phyloP scores from a whole-genome alignment of 2,329 filamentous ascomycete species.

The Ilyonectria mors-panacis region DNA sequence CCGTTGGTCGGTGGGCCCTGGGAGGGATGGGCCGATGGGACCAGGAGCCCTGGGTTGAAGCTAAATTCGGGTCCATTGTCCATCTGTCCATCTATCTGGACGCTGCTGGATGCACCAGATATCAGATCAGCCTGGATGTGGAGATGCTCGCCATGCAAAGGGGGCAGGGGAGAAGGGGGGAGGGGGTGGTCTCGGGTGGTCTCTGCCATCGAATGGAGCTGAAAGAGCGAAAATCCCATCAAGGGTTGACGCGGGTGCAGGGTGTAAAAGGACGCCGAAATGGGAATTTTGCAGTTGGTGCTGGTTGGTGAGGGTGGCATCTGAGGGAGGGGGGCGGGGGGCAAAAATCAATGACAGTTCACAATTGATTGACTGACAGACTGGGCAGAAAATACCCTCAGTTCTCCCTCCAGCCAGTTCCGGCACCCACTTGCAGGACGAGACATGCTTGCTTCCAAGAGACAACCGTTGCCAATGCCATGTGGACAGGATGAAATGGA shows the following conservation, averaged over 20 bases:
- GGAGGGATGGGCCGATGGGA: constrained; percentile 45
- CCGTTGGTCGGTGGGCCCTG: constrained; percentile 44
- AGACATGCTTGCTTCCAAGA: constrained; percentile 28
- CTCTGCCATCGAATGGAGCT: constrained; percentile 27
- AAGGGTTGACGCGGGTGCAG: constrained; percentile 42
- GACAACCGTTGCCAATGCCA: constrained; percentile 26
- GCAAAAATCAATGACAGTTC: constrained; percentile 15
- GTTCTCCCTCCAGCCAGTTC: constrained; percentile 12
- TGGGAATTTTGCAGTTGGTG: constrained; percentile 31
- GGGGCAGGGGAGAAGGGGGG: constrained; percentile 23
- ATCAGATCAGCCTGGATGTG: constrained; percentile 33
- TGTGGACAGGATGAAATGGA: constrained; percentile 19
- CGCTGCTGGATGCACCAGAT: constrained; percentile 28
- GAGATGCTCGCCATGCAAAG: constrained; percentile 13
- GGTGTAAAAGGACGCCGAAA: constrained; percentile 23
- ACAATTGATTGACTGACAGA: constrained; percentile 18
- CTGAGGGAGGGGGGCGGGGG: constrained; percentile 3
- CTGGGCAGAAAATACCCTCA: not conserved
- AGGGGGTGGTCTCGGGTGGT: constrained; percentile 12
- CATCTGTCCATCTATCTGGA: constrained; percentile 18
- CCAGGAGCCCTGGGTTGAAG: constrained; percentile 36
- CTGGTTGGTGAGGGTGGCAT: constrained; percentile 23
- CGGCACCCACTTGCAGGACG: constrained; percentile 24
- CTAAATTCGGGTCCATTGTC: constrained; percentile 35
- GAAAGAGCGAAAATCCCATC: constrained; percentile 41